Conservation (phyloP, 2,329 filamentous ascomycete genomes). For the Geosmithia putterillii region DNA sequence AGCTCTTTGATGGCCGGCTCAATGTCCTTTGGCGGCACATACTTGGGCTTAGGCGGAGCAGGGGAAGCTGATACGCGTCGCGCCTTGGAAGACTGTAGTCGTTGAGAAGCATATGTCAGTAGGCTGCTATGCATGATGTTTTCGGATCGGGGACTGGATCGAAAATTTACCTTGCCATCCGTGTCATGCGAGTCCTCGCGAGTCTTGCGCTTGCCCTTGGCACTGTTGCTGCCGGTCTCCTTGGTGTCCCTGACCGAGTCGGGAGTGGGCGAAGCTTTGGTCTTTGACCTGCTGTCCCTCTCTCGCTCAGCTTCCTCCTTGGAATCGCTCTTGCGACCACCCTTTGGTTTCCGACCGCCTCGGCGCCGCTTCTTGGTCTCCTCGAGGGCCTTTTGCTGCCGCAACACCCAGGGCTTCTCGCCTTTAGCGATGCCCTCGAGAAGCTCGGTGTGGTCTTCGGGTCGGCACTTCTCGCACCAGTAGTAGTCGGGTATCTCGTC, state of each 20-base stretch:
- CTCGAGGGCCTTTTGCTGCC: conserved; percentile 48
- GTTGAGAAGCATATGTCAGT: background rate
- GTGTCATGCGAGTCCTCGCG: conserved; percentile 43
- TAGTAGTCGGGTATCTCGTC: conserved; percentile 75
- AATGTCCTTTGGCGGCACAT: conserved; percentile 39
- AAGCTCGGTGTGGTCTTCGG: conserved; percentile 70
- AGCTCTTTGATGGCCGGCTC: conserved; percentile 40
- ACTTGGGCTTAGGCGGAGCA: conserved; percentile 18
- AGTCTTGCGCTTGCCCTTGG: conserved; percentile 40
- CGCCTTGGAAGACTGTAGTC: conserved; percentile 25
- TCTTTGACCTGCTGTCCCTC: conserved; percentile 2
- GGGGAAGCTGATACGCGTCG: conserved; percentile 44
- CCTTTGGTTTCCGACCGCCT: conserved; percentile 28
- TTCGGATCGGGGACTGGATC: background rate
- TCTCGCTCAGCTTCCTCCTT: conserved; percentile 46
- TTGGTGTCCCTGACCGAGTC: conserved; percentile 35
- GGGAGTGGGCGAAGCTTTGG: conserved; percentile 16
- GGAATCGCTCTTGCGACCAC: conserved; percentile 51
- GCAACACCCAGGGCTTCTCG: conserved; percentile 75
- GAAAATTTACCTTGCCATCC: conserved; percentile 24
- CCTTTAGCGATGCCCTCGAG: conserved; percentile 67
- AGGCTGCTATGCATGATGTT: background rate
- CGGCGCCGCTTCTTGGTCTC: conserved; percentile 34
- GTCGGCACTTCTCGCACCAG: conserved; percentile 83
- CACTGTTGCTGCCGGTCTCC: conserved; percentile 24